These are phyloP conservation scores for Capsicum pubescens DNA, from an alignment of 257 asterid genomes.

Conservation along the genomic window DNA sequence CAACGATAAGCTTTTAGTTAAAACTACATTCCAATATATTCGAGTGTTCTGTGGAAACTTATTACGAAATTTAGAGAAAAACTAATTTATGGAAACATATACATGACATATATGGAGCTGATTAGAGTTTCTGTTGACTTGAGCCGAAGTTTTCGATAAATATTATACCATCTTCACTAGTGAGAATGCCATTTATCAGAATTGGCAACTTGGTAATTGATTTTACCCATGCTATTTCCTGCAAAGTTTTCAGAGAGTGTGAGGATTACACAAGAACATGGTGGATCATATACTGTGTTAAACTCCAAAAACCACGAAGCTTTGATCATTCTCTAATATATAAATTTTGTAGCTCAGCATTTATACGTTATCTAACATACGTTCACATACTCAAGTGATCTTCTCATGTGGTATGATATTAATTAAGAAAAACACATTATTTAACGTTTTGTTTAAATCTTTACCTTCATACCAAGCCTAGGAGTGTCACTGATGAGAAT, in stretches of 20 bases:
- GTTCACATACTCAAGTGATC: background rate
- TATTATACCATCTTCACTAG: constrained; percentile 59
- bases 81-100: too few relatives aligned
- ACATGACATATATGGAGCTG: too few relatives aligned
- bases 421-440: background rate
- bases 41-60: too few relatives aligned
- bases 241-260: constrained; percentile 22
- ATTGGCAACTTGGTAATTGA: constrained; percentile 67
- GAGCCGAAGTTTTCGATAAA: background rate
- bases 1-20: too few relatives aligned
- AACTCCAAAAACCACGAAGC: background rate
- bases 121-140: background rate
- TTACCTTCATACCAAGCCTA: constrained; percentile 63
- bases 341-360: background rate
- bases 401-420: background rate
- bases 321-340: background rate
- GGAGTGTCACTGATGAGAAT: constrained; percentile 67
- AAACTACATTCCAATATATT: too few relatives aligned
- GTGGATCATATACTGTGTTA: background rate
- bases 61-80: background rate
- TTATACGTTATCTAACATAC: background rate
- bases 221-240: constrained; percentile 74
- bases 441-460: background rate
- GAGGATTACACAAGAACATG: background rate
- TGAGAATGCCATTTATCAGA: constrained; percentile 64